Evolutionary conservation across 2,329 filamentous ascomycete genomes (phyloP).

Genomic region (Knoxdaviesia capensis): DNA sequence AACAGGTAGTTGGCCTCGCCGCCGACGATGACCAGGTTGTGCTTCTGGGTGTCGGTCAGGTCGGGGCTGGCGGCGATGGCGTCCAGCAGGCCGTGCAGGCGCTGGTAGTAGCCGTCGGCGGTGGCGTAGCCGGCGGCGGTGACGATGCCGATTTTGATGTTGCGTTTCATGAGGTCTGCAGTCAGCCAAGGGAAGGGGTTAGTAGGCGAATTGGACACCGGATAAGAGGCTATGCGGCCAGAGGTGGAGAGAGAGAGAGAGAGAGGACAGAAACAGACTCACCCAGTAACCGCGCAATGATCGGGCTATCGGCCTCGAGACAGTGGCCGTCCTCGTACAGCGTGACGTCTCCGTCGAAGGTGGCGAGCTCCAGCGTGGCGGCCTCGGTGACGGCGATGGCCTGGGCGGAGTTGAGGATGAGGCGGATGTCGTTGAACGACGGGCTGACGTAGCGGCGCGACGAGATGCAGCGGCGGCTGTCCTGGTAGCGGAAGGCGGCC

Average conservation of each 20-base stretch:
- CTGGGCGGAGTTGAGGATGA: conserved; percentile 89
- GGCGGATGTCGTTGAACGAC: conserved; percentile 88
- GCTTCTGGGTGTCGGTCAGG: conserved; percentile 46
- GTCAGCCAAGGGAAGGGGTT: background rate
- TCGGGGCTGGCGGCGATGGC: conserved; percentile 41
- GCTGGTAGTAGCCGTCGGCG: conserved; percentile 65
- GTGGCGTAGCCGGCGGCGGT: conserved; percentile 92
- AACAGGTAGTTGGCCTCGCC: conserved; percentile 95
- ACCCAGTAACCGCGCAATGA: conserved; percentile 45
- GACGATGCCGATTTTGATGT: conserved; percentile 81
- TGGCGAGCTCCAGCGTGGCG: conserved; percentile 58
- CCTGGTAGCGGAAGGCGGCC: conserved; percentile 82
- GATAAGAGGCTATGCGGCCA: conserved; percentile 1
- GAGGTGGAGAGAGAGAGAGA: background rate
- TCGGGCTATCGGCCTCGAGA: conserved; percentile 53
- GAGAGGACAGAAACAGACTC: conserved; percentile 4
- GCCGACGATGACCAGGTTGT: conserved; percentile 77
- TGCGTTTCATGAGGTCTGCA: conserved; percentile 47
- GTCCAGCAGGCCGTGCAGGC: conserved; percentile 72
- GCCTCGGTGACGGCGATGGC: conserved; percentile 65
- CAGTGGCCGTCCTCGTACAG: conserved; percentile 80
- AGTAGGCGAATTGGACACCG: background rate
- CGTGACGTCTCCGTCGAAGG: conserved; percentile 95
- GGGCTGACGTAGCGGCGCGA: conserved; percentile 83
- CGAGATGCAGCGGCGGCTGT: conserved; percentile 68